Evolutionary conservation across 345 rosid species (phyloP).

Genomic region (Bretschneidera sinensis): DNA sequence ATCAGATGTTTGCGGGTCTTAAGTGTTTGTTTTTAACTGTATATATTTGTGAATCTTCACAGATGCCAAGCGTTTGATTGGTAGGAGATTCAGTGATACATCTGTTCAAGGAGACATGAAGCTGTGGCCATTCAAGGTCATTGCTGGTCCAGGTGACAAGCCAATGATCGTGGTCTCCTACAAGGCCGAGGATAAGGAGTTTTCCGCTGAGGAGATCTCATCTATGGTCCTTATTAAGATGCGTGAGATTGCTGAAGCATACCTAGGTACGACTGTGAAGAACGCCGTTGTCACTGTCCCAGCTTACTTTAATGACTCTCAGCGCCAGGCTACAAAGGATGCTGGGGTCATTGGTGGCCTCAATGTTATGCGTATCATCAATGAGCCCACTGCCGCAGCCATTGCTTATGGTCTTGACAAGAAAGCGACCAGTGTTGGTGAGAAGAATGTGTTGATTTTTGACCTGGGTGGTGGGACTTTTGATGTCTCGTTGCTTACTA

Average conservation of each 20-base stretch:
- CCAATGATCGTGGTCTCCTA: conserved; percentile 57
- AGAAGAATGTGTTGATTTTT: conserved; percentile 65
- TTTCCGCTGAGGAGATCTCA: conserved; percentile 72
- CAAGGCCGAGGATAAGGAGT: conserved; percentile 62
- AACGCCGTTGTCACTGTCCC: conserved; percentile 75
- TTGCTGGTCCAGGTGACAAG: conserved; percentile 55
- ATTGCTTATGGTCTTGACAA: conserved; percentile 77
- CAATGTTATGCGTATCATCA: conserved; percentile 66
- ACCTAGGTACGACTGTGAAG: conserved; percentile 46
- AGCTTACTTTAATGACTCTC: conserved; percentile 70
- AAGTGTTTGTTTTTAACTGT: not conserved
- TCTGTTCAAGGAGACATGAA: conserved; percentile 62
- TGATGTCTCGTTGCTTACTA: conserved; percentile 66
- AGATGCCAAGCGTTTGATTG: conserved; percentile 78
- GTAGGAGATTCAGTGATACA: conserved; percentile 55
- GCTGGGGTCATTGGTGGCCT: conserved; percentile 74
- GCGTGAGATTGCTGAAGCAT: conserved; percentile 80
- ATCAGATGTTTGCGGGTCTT: too few relatives aligned
- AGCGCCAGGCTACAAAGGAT: conserved; percentile 67
- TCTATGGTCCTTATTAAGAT: conserved; percentile 75
- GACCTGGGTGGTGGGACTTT: conserved; percentile 72
- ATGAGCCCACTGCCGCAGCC: conserved; percentile 80
- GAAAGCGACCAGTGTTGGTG: conserved; percentile 61
- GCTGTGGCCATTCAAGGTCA: conserved; percentile 65
- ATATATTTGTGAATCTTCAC: not conserved